Conservation (phyloP, 2,329 filamentous ascomycete genomes). For the Calonectria hongkongensis region DNA sequence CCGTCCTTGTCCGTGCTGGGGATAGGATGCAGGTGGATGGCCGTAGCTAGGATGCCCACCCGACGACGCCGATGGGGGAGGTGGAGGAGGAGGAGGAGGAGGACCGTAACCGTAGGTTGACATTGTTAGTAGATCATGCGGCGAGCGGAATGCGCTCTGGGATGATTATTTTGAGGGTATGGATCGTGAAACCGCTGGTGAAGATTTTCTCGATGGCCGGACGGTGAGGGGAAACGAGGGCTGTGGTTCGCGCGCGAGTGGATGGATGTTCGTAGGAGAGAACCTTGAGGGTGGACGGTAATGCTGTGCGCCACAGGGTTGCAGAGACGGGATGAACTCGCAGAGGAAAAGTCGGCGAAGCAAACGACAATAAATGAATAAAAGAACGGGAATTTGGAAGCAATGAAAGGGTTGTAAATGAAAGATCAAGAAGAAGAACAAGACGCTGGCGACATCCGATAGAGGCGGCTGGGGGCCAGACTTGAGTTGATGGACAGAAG, state of each 20-base stretch:
- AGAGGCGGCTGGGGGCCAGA: constrained; percentile 15
- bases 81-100: constrained; percentile 71
- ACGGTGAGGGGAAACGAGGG: constrained; percentile 9
- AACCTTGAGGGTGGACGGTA: constrained; percentile 34
- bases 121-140: constrained; percentile 58
- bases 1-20: constrained; percentile 60
- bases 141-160: neutral
- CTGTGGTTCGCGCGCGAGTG: constrained; percentile 20
- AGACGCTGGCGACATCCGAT: constrained; percentile 7
- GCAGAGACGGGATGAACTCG: constrained; percentile 30
- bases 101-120: constrained; percentile 73
- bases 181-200: neutral
- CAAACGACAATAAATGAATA: constrained; percentile 8
- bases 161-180: neutral
- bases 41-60: constrained; percentile 61
- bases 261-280: constrained; percentile 24
- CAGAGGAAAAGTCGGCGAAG: constrained; percentile 21
- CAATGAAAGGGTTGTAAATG: constrained; percentile 7
- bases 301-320: constrained; percentile 35
- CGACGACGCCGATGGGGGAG: constrained; percentile 60
- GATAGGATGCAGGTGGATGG: constrained; percentile 62
- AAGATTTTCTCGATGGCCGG: constrained; percentile 10
- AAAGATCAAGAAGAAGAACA: constrained; percentile 36
- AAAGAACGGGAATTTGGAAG: neutral
- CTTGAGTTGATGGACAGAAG: constrained; percentile 16